Percentiles rank a stretch among this genome's conserved stretches.
phyloP scores from a whole-genome alignment of 2,329 filamentous ascomycete genomes.

The Penicillium hesseltinei region DNA sequence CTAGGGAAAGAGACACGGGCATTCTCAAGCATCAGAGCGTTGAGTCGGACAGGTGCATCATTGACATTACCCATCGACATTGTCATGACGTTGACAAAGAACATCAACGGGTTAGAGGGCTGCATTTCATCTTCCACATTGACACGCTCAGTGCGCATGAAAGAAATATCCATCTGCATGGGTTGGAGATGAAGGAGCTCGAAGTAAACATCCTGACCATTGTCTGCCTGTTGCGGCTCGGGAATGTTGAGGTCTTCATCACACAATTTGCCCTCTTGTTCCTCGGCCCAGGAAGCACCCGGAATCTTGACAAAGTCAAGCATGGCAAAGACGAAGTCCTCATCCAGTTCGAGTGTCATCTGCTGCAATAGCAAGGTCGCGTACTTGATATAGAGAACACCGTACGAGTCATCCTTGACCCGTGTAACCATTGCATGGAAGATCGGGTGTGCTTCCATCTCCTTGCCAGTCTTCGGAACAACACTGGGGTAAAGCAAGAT shows the following conservation, averaged over 20 bases:
- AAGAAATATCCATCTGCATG: slow-evolving; percentile 96
- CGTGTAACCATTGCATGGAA: slow-evolving; percentile 87
- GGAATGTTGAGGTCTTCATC: slow-evolving; percentile 90
- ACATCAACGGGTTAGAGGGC: slow-evolving; percentile 92
- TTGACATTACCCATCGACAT: slow-evolving; percentile 99
- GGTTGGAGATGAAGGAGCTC: slow-evolving; percentile 95
- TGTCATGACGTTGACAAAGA: slow-evolving; percentile 96
- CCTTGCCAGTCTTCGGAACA: slow-evolving; percentile 92
- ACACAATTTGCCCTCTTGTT: slow-evolving; percentile 80
- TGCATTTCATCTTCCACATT: slow-evolving; percentile 94
- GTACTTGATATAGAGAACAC: slow-evolving; percentile 97
- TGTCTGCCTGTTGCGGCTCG: slow-evolving; percentile 79
- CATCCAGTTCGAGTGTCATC: slow-evolving; percentile 96
- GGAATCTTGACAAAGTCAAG: slow-evolving; percentile 93
- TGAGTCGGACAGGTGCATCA: slow-evolving; percentile 90
- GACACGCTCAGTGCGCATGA: slow-evolving; percentile 93
- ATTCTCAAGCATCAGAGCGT: slow-evolving; percentile 91
- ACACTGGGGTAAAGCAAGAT: slow-evolving; percentile 97
- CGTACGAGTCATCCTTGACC: slow-evolving; percentile 97
- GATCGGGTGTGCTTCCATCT: slow-evolving; percentile 94
- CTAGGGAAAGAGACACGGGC: slow-evolving; percentile 84
- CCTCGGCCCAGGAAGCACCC: slow-evolving; percentile 81
- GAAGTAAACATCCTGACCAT: slow-evolving; percentile 95
- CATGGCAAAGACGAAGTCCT: slow-evolving; percentile 96
- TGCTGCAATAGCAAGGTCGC: slow-evolving; percentile 90